These are phyloP conservation scores for Decorospora gaudefroyi DNA, from an alignment of 2,329 filamentous ascomycete genomes.

Conservation along the genomic window DNA sequence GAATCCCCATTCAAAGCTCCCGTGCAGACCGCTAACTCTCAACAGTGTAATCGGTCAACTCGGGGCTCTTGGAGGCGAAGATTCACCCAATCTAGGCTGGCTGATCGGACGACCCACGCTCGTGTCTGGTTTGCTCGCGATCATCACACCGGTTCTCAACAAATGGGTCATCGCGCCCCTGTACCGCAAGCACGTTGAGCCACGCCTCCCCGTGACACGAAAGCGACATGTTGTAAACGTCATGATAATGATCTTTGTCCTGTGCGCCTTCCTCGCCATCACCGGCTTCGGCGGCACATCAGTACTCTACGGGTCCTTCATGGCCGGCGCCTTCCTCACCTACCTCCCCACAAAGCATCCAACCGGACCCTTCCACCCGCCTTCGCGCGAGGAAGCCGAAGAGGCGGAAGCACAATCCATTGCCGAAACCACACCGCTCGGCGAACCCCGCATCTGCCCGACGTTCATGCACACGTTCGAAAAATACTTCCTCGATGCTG, in stretches of 20 bases:
- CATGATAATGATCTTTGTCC: slow-evolving; percentile 34
- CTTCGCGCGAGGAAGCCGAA: slow-evolving; percentile 32
- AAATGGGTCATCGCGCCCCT: slow-evolving; percentile 46
- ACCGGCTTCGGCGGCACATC: slow-evolving; percentile 38
- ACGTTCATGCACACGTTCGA: slow-evolving; percentile 40
- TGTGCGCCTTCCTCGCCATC: slow-evolving; percentile 34
- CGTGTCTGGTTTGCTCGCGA: slow-evolving; percentile 21
- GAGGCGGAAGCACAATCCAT: slow-evolving; percentile 12
- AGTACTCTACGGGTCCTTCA: slow-evolving; percentile 36
- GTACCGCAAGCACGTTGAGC: slow-evolving; percentile 21
- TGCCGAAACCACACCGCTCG: not conserved
- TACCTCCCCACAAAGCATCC: slow-evolving; percentile 31
- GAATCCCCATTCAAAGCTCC: not conserved
- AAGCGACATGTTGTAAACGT: slow-evolving; percentile 29
- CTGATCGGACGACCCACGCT: slow-evolving; percentile 34
- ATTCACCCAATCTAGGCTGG: slow-evolving; percentile 23
- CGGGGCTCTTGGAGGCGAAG: slow-evolving; percentile 16
- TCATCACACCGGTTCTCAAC: slow-evolving; percentile 29
- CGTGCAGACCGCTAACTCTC: slow-evolving; percentile 51
- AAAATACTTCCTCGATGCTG: slow-evolving; percentile 54
- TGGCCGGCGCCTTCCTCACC: slow-evolving; percentile 37
- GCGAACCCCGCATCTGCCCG: slow-evolving; percentile 22
- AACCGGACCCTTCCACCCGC: slow-evolving; percentile 25
- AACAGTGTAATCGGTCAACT: slow-evolving; percentile 40
- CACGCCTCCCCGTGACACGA: slow-evolving; percentile 21